Percentiles rank a stretch among this genome's conserved stretches.
phyloP scores from a whole-genome alignment of 768 basidiomycete species.

The Mrakia gelida region DNA sequence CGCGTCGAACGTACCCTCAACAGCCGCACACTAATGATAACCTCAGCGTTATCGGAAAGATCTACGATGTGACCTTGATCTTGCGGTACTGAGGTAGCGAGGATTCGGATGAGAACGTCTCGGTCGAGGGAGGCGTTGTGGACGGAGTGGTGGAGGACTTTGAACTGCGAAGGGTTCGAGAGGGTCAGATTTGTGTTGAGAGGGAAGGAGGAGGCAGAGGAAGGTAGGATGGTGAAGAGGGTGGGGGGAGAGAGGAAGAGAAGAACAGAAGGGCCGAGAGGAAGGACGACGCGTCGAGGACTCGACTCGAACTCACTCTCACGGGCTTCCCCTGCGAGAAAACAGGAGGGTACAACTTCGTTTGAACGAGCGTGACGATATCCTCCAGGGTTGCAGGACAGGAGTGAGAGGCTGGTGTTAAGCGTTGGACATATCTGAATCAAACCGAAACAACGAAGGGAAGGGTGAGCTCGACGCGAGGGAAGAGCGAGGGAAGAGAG shows the following conservation, averaged over 20 bases:
- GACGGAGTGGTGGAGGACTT: constrained; percentile 20
- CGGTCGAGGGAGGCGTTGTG: constrained; percentile 13
- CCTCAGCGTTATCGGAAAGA: neutral
- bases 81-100: constrained; percentile 10
- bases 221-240: neutral
- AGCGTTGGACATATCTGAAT: constrained; percentile 19
- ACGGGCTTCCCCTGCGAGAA: constrained; percentile 8
- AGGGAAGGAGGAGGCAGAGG: neutral
- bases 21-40: constrained; percentile 7
- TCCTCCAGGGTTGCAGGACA: constrained; percentile 17
- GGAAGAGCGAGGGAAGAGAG: neutral
- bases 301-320: neutral
- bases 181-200: neutral
- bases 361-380: neutral
- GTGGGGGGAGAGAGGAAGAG: neutral
- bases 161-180: neutral
- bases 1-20: neutral
- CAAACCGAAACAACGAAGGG: neutral
- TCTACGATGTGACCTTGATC: constrained; percentile 20
- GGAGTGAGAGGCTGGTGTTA: neutral
- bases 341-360: constrained; percentile 18
- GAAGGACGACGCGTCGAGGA: neutral
- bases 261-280: neutral
- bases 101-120: constrained; percentile 3
- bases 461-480: neutral